Evolutionary conservation across 2,329 filamentous ascomycete genomes (phyloP).

Genomic region (Rutstroemia sydowiana): DNA sequence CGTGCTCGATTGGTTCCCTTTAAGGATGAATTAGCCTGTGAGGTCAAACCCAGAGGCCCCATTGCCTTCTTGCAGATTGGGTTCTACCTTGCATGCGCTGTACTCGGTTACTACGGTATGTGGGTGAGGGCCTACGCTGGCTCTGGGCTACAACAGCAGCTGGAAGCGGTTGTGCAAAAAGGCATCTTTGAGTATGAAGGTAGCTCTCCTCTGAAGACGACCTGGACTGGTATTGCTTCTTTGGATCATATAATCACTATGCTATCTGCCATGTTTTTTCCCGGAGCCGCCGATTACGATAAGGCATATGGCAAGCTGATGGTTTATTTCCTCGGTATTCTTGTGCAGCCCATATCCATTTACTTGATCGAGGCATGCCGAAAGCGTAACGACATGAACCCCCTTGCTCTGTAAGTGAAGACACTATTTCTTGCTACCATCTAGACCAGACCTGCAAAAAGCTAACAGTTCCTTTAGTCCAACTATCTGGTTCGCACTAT

Average conservation of each 20-base stretch:
- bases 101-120: not conserved
- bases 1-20: not conserved
- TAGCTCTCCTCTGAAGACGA: not conserved
- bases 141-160: not conserved
- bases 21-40: not conserved
- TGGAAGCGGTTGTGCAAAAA: not conserved
- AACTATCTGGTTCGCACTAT: slow-evolving; percentile 1
- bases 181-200: not conserved
- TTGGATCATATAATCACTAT: not conserved
- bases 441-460: not conserved
- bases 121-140: not conserved
- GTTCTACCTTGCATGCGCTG: not conserved
- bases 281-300: not conserved
- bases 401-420: not conserved
- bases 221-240: not conserved
- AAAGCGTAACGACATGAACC: slow-evolving; percentile 5
- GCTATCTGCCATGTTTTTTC: not conserved
- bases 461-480: not conserved
- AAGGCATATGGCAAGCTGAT: not conserved
- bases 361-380: not conserved
- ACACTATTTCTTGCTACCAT: not conserved
- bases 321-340: not conserved
- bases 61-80: not conserved
- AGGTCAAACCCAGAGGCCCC: not conserved
- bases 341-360: not conserved